phyloP scores from a whole-genome alignment of 495 filamentous ascomycete species.

The Aspergillus indologenus region DNA sequence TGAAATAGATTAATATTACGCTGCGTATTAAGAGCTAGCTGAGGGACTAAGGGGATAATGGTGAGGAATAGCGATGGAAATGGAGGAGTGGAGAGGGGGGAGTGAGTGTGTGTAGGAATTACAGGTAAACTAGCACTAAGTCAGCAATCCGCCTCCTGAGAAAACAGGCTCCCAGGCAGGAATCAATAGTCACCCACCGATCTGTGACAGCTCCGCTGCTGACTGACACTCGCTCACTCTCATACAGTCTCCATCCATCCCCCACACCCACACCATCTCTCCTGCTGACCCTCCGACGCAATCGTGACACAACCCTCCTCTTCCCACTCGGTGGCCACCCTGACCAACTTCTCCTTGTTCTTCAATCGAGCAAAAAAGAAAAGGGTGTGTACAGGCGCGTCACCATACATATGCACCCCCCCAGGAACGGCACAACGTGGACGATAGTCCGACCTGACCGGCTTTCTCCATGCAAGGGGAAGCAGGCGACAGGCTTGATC shows the following conservation, averaged over 20 bases:
- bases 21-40: background rate
- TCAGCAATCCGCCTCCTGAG: background rate
- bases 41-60: background rate
- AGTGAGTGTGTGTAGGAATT: background rate
- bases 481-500: background rate
- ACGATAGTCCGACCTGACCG: slow-evolving; percentile 1
- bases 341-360: background rate
- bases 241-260: too few relatives aligned
- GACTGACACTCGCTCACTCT: too few relatives aligned
- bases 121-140: too few relatives aligned
- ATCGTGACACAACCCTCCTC: slow-evolving; percentile 11
- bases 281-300: background rate
- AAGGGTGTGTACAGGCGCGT: background rate
- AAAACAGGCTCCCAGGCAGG: background rate
- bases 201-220: slow-evolving; percentile 17
- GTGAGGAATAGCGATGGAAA: background rate
- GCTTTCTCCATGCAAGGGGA: slow-evolving; percentile 15
- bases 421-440: slow-evolving; percentile 15
- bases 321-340: background rate
- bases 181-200: slow-evolving; percentile 14
- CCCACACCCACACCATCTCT: background rate
- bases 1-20: background rate
- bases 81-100: background rate
- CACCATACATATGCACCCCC: slow-evolving; percentile 9
- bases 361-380: background rate